phyloP scores from a whole-genome alignment of 2,329 filamentous ascomycete species.

The Fusarium oligoseptatum region DNA sequence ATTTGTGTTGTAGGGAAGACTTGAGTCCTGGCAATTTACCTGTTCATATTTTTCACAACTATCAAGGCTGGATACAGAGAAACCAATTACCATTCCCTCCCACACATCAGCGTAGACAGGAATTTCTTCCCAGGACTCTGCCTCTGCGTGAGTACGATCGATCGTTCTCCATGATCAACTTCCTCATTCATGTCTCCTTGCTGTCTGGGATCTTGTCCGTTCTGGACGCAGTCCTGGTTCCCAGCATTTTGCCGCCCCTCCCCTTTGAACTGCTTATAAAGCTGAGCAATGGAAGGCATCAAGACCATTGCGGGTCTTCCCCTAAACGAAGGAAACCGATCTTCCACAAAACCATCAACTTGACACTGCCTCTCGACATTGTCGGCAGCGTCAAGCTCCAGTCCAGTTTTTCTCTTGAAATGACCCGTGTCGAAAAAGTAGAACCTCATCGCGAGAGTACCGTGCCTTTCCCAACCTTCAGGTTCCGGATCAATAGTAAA shows the following conservation, averaged over 20 bases:
- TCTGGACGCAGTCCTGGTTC: background rate
- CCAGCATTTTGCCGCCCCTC: rapidly evolving
- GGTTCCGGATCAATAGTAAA: background rate
- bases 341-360: background rate
- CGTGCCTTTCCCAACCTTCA: no score
- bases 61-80: background rate
- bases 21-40: no score
- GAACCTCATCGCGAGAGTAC: background rate
- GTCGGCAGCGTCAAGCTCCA: background rate
- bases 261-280: background rate
- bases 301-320: background rate
- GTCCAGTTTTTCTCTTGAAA: background rate
- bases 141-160: background rate
- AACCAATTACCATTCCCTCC: background rate
- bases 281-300: background rate
- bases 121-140: background rate
- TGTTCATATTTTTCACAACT: background rate
- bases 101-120: background rate
- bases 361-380: background rate
- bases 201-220: background rate
- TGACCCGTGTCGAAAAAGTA: background rate
- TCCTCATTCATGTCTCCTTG: background rate
- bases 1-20: no score
- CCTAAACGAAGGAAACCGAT: background rate
- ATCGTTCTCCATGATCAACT: background rate